Conservation (phyloP, 805 yeast genomes). For the Gaillardinia entomophila region DNA sequence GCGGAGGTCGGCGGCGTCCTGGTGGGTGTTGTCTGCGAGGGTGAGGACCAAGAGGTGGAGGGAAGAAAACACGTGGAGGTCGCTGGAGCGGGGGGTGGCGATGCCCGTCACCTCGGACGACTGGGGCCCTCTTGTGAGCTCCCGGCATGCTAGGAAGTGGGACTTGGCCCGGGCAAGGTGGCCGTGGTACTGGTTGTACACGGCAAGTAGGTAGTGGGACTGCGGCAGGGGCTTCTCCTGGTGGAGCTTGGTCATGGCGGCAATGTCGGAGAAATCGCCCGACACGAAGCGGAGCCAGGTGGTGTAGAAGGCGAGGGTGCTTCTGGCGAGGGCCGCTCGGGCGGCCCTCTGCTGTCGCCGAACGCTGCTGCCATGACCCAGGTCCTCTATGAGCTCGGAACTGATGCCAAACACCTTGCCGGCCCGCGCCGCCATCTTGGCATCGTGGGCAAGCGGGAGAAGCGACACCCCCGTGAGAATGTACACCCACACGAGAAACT, state of each 20-base stretch:
- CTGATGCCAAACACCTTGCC: conserved; percentile 5
- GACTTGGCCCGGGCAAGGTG: conserved; percentile 32
- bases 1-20: background rate
- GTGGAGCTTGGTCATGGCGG: conserved; percentile 18
- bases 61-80: conserved; percentile 22
- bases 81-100: conserved; percentile 9
- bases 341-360: no score
- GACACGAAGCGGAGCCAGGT: conserved; percentile 30
- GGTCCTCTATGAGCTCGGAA: no score
- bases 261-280: conserved; percentile 15
- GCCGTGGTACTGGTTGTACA: conserved; percentile 32
- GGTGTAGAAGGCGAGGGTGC: conserved; percentile 25
- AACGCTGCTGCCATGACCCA: no score
- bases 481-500: conserved; percentile 8
- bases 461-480: conserved; percentile 7
- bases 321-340: conserved; percentile 7
- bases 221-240: conserved; percentile 31
- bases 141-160: conserved; percentile 33
- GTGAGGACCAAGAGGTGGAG: conserved; percentile 21
- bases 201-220: conserved; percentile 34
- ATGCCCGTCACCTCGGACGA: conserved; percentile 1
- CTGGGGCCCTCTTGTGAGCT: conserved; percentile 18
- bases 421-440: conserved; percentile 1
- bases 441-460: conserved; percentile 2
- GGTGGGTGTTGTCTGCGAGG: conserved; percentile 14